These are phyloP conservation scores for Diversispora eburnea DNA, from an alignment of 192 early-diverging fungal species.

Conservation along the genomic window DNA sequence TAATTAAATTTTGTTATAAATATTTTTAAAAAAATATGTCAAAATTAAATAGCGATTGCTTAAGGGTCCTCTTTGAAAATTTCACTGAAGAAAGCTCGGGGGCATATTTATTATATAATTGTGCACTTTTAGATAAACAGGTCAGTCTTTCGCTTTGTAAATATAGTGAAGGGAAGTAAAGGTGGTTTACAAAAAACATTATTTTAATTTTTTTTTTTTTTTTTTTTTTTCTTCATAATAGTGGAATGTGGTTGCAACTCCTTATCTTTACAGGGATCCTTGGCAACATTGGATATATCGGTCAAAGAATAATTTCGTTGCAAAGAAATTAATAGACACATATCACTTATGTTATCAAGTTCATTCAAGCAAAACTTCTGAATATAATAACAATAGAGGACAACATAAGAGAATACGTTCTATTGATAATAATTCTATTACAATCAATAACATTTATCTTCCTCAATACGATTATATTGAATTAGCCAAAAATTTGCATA, in stretches of 20 bases:
- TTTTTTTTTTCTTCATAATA: not conserved
- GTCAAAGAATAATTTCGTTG: not conserved
- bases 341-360: not conserved
- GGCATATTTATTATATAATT: not conserved
- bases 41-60: not conserved
- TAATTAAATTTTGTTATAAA: too few species aligned
- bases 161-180: not conserved
- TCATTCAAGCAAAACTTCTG: too few species aligned
- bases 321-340: conserved; percentile 23
- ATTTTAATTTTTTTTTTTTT: not conserved
- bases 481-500: conserved; percentile 9
- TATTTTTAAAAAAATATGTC: too few species aligned
- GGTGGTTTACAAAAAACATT: too few species aligned
- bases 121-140: not conserved
- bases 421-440: not conserved
- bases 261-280: conserved; percentile 16
- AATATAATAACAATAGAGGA: not conserved
- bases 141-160: not conserved
- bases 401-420: not conserved
- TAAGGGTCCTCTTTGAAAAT: not conserved
- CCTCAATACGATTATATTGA: conserved; percentile 9
- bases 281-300: conserved; percentile 3
- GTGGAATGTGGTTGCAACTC: not conserved
- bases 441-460: not conserved
- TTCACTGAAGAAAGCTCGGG: not conserved